Base-by-base conservation (phyloP, 306 rosid species). In the Canavalia gladiata region DNA sequence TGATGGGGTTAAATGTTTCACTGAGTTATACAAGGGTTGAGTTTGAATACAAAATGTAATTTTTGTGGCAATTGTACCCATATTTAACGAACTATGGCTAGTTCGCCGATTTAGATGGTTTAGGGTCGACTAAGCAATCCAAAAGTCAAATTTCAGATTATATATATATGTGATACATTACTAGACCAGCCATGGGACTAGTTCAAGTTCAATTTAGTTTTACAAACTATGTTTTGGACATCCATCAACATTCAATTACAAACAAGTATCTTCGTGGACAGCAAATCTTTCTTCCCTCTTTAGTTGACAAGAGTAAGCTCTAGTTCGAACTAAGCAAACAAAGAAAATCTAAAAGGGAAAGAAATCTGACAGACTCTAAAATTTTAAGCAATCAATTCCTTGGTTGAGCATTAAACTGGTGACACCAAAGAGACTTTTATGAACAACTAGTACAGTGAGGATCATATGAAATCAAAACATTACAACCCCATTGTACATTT, bases 371-470 rank as follows among this genome's bases (percentile, higher is more conserved):
- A 65, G 8, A 62, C n/a, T 7, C 33, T n/a, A 41, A 65, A 39
- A 8, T 8, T 8, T 39, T 54, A 72, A 37, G 9, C 13, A 25
- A 77, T 18, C 29, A 46, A 69, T 0, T 34, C 46, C 66, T 71
- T 28, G 37, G 64, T 11, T 59, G 60, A 64, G 49, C 67, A 51
- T 81, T 52, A 33, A 30, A 30, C 39, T 41, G 4, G 33, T 12
- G 41, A 46, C 31, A 45, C 47, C 66, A 8, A 46, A 76, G 55
- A 29, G 68, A 59, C 13, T 9, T 74, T 74, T 68, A 59, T 79
- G 54, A 79, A 67, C 81, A 79, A 39, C 55, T 56, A 73, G 82
- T 28, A 83, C 70, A 77, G 5, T 10, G 66, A 52, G 13, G 8
- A 72, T 72, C 4, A 78, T 6, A 30, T 13, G 58, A 39, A 57